These are phyloP conservation scores for Alternaria sp. DNA, from an alignment of 2,329 filamentous ascomycete species.

Conservation along the genomic window DNA sequence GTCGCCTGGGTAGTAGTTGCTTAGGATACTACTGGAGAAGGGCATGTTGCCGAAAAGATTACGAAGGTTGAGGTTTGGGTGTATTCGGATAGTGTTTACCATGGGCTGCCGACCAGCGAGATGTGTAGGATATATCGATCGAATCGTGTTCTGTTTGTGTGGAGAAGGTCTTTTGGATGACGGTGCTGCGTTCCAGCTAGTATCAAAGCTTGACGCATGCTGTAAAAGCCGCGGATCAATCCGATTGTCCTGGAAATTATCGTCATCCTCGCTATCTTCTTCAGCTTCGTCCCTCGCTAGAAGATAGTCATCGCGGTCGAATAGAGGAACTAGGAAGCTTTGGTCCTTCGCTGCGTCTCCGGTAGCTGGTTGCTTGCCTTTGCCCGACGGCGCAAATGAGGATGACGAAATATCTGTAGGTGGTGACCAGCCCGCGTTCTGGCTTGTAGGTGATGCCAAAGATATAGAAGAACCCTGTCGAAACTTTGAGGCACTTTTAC, in stretches of 20 bases:
- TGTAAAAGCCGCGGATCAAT: constrained; percentile 26
- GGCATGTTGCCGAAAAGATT: constrained; percentile 31
- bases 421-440: constrained; percentile 16
- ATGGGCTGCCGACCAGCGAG: constrained; percentile 30
- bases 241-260: constrained; percentile 10
- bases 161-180: constrained; percentile 22
- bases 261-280: constrained; percentile 18
- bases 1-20: constrained; percentile 20
- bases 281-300: constrained; percentile 21
- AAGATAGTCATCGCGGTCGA: constrained; percentile 34
- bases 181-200: not conserved
- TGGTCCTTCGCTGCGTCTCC: not conserved
- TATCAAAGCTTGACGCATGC: constrained; percentile 11
- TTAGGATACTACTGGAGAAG: constrained; percentile 22
- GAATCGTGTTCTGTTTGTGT: constrained; percentile 11
- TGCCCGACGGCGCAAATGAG: constrained; percentile 8
- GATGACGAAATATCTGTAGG: constrained; percentile 11
- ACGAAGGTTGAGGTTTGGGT: constrained; percentile 31
- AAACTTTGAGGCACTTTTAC: constrained; percentile 6
- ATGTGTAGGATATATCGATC: constrained; percentile 31
- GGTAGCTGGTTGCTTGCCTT: constrained; percentile 19
- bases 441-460: constrained; percentile 18
- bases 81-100: constrained; percentile 31
- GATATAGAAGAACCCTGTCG: constrained; percentile 20
- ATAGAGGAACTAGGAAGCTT: constrained; percentile 27